Conservation (phyloP, 2,329 filamentous ascomycete species). For the Clonostachys chloroleuca region DNA sequence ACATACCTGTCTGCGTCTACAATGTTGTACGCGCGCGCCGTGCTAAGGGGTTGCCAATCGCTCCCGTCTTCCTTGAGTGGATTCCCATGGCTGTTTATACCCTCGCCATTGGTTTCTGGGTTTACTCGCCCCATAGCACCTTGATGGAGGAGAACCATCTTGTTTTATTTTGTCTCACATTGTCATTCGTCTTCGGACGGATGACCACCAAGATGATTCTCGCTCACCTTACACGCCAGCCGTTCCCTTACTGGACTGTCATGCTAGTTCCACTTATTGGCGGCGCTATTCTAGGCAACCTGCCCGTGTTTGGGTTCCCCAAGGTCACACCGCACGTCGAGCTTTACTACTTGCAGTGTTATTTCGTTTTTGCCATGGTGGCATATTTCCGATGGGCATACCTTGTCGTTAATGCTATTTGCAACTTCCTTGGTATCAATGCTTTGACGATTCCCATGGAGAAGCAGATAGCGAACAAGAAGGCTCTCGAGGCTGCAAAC, state of each 20-base stretch:
- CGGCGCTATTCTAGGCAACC: conserved; percentile 77
- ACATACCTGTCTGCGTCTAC: conserved; percentile 84
- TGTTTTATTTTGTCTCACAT: conserved; percentile 85
- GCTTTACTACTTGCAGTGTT: conserved; percentile 76
- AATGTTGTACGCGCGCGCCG: conserved; percentile 79
- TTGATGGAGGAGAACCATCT: conserved; percentile 82
- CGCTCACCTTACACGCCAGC: conserved; percentile 86
- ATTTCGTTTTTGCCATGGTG: conserved; percentile 77
- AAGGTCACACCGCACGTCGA: conserved; percentile 64
- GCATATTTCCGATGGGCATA: conserved; percentile 93
- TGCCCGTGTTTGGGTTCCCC: conserved; percentile 71
- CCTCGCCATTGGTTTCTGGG: conserved; percentile 71
- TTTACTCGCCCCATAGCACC: conserved; percentile 83
- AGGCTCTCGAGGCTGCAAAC: conserved; percentile 27
- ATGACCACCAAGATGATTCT: conserved; percentile 99
- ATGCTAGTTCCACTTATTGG: conserved; percentile 84
- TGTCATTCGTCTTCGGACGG: conserved; percentile 95
- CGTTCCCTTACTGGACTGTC: conserved; percentile 95
- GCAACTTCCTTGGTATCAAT: conserved; percentile 87
- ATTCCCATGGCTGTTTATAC: conserved; percentile 84
- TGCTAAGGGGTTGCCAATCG: conserved; percentile 65
- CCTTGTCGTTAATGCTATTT: conserved; percentile 87
- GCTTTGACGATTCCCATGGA: conserved; percentile 78
- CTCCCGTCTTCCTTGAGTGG: conserved; percentile 90
- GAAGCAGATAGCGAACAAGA: conserved; percentile 52